Base-by-base conservation (phyloP, 2,329 filamentous ascomycete genomes). In the Fusarium torreyae region DNA sequence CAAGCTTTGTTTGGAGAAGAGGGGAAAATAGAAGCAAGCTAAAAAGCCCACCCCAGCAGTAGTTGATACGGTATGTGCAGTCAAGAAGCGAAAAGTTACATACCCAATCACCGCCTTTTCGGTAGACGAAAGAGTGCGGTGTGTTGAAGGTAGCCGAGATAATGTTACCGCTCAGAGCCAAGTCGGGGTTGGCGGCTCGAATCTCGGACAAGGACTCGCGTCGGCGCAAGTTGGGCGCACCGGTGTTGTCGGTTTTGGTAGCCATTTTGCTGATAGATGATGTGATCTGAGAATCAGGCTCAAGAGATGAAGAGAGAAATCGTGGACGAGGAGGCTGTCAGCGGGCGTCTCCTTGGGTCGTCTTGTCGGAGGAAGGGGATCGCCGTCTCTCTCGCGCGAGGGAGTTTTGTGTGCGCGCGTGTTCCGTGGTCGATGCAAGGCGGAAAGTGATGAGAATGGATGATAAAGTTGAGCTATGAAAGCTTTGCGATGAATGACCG, bases 121-220 rank as follows among this genome's bases (percentile, higher is more conserved):
- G 84, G 73, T 89, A 90, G 63, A 85, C 84, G 58, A 90, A 77
- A 31, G 86, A 82, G 73, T 90, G 84, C 26, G 89, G 88, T 65
- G 89, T 86, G 64, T 86, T 89, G 72, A 91, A 91, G 18, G 88
- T 89, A 20, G 86, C 88, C 3, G 89, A 91, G 70, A 91, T 90
- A 71, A 91, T 86, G 77, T 88, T 89, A n/a, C 89, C 89, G 66
- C 84, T 89, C 51, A 91, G 81, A 31, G 82, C 81, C 44, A 91
- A 77, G 63, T 87, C 84, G 10, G 88, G 88, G 69, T 88, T 86
- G 57, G 83, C 84, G 57, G 84, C 81, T 72, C 84, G 83, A 66
- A 89, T 84, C 53, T 89, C 86, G 26, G 83, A 81, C 54, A 90
- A 77, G 36, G 86, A 87, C 71, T 88, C 83, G 58, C 81, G 81